Conservation (phyloP, 1,139 yeast species). For the Hansenula anomala region DNA sequence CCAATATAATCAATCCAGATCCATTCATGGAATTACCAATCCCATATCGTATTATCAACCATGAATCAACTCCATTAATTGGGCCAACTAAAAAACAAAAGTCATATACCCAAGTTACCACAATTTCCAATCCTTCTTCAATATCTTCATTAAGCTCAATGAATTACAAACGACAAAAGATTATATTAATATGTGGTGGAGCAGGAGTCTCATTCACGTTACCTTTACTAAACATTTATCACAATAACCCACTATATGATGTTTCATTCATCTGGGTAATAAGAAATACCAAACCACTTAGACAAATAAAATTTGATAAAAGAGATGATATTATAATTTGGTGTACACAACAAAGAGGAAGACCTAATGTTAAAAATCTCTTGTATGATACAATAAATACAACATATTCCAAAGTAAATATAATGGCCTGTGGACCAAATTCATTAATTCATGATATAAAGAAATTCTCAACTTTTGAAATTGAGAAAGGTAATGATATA, state of each 20-base stretch:
- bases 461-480: conserved; percentile 29
- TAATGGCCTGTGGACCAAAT: conserved; percentile 54
- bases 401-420: conserved; percentile 32
- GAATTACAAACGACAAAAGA: conserved; percentile 6
- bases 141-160: neutral
- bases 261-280: conserved; percentile 16
- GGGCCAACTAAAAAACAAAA: conserved; percentile 1
- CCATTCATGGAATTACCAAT: neutral
- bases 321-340: conserved; percentile 11
- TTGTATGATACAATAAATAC: conserved; percentile 21
- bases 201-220: conserved; percentile 19
- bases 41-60: neutral
- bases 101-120: neutral
- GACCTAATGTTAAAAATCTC: conserved; percentile 37
- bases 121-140: neutral
- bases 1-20: conserved; percentile 1
- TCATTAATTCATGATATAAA: conserved; percentile 35
- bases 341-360: conserved; percentile 22
- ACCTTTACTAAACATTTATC: conserved; percentile 12
- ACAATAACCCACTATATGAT: conserved; percentile 6
- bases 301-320: neutral
- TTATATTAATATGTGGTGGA: conserved; percentile 21
- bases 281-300: neutral
- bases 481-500: conserved; percentile 7
- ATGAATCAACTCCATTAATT: neutral